Evolutionary conservation across 495 filamentous ascomycete genomes (phyloP), one percentile per base, ranked within the genome.

Genomic region (Aspergillus avenaceus): DNA sequence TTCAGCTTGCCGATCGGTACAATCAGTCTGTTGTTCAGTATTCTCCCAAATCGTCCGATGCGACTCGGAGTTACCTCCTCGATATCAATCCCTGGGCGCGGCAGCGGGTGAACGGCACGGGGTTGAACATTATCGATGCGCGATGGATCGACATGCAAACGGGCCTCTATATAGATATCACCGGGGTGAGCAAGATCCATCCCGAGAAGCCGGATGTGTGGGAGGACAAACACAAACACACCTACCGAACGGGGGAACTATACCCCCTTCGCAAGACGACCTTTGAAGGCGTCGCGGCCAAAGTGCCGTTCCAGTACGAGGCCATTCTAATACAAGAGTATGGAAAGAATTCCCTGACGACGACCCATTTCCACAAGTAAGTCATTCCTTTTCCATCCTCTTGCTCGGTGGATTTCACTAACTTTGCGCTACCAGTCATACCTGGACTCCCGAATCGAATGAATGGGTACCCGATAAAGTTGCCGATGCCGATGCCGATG

Each of bases 151-250:
- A 95, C 65, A 73, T 78, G 18, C 64, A 69, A 41, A 93, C 83
- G 52, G 90, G 89, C 7, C 71, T 92, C 47, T 95, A 86, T 72
- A 85, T 95, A 61, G 90, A 95, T 60, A 90, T 95, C 62, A 95
- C 89, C n/a, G 89, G 81, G 21, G 64, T 93, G 22, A 79, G 79
- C 34, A 83, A 87, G 62, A 78, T 84, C n/a, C 72, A 89, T 23
- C 76, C 81, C 8, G 67, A 74, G 11, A 60, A 60, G 3, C 86
- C 86, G 2, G 83, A 84, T 2, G 66, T 86, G n/a, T 87, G 84
- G 84, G 82, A 79, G 57, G 92, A 88, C 64, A 93, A 93, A 75
- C 91, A 93, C 55, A 78, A 77, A 59, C 90, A 95, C 63, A 70
- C 73, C 9, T 95, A 93, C 45, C 61, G 60, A n/a, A 71, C 66